Conservation (phyloP, 2,329 filamentous ascomycete genomes). For the Dactylonectria macrodidyma region DNA sequence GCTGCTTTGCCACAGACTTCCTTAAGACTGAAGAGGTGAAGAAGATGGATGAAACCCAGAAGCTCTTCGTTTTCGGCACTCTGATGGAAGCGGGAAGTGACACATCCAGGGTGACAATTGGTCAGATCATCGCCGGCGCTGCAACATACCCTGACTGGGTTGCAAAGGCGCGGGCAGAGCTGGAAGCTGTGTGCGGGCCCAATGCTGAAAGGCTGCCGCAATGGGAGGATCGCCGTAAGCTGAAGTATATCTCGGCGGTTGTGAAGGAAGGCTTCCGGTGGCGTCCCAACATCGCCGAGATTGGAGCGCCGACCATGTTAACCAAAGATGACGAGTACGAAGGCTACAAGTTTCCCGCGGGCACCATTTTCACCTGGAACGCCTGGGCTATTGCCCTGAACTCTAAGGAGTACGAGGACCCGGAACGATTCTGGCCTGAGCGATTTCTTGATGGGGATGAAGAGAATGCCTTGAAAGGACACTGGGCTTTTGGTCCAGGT, state of each 20-base stretch:
- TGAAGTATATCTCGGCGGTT: constrained; percentile 12
- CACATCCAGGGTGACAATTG: constrained; percentile 4
- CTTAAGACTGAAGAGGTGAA: constrained; percentile 1
- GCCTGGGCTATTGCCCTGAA: constrained; percentile 9
- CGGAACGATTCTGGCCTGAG: constrained; percentile 15
- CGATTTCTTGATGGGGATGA: constrained; percentile 12
- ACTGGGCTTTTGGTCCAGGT: constrained; percentile 26
- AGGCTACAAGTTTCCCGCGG: constrained; percentile 18
- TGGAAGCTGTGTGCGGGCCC: constrained; percentile 17
- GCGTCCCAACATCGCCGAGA: constrained; percentile 7
- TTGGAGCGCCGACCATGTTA: not conserved
- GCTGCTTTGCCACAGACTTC: constrained; percentile 20
- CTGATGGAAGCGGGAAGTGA: constrained; percentile 22
- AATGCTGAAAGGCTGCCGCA: constrained; percentile 12
- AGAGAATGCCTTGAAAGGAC: constrained; percentile 22
- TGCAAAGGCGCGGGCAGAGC: constrained; percentile 1
- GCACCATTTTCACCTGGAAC: constrained; percentile 22
- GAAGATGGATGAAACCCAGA: constrained; percentile 8
- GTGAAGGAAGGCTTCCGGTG: constrained; percentile 15
- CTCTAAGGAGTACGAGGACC: constrained; percentile 3
- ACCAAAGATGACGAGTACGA: constrained; percentile 21
- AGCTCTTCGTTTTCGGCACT: constrained; percentile 17
- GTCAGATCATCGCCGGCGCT: constrained; percentile 14
- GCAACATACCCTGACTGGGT: constrained; percentile 20
- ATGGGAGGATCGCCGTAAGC: not conserved